Conservation (phyloP, 1,139 yeast species). For the Diutina ranongensis region DNA sequence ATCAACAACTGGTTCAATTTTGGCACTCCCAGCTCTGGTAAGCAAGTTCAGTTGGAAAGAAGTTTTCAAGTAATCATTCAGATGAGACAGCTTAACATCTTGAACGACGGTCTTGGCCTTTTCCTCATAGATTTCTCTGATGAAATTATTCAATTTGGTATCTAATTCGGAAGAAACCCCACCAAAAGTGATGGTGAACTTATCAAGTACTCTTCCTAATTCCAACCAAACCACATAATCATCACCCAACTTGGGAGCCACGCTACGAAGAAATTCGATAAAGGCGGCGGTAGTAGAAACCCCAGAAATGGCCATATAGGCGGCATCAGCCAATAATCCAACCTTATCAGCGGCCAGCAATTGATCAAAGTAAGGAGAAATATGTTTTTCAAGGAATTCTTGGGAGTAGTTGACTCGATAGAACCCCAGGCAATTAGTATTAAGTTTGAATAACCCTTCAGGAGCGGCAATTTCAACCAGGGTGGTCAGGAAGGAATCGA, state of each 20-base stretch:
- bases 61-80: background rate
- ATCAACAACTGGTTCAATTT: background rate
- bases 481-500: constrained; percentile 16
- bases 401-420: constrained; percentile 57
- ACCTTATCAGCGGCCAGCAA: constrained; percentile 51
- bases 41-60: constrained; percentile 5
- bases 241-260: constrained; percentile 13
- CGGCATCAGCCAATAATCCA: constrained; percentile 55
- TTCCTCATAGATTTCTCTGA: background rate
- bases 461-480: constrained; percentile 8
- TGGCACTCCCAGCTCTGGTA: background rate
- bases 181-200: constrained; percentile 36
- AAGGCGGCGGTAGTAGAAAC: constrained; percentile 36
- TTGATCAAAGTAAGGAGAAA: constrained; percentile 19
- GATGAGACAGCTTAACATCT: background rate
- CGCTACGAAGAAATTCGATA: constrained; percentile 16
- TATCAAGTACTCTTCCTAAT: constrained; percentile 32
- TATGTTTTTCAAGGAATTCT: constrained; percentile 28
- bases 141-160: constrained; percentile 24
- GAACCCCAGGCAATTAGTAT: constrained; percentile 51
- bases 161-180: constrained; percentile 13
- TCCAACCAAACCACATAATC: constrained; percentile 58
- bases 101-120: background rate
- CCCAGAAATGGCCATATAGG: constrained; percentile 54
- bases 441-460: constrained; percentile 40